These are phyloP conservation scores for Artemisia annua DNA, from an alignment of 129 eudicot species.

Conservation along the genomic window DNA sequence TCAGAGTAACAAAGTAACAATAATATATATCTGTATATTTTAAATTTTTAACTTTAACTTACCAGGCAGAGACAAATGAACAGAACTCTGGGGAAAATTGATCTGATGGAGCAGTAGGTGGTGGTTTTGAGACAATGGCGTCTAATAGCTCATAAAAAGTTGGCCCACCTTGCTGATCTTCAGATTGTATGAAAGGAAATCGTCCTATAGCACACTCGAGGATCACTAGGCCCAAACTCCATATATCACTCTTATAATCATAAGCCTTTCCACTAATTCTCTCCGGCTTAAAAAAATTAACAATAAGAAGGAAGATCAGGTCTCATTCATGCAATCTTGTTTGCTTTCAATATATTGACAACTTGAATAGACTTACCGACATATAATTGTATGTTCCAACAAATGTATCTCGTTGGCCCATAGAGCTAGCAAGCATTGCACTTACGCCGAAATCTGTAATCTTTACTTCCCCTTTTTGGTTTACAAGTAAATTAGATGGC, in stretches of 20 bases:
- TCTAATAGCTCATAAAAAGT: constrained; percentile 92
- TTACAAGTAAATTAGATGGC: constrained; percentile 89
- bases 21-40: not conserved
- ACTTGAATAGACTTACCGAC: constrained; percentile 89
- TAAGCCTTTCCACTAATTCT: constrained; percentile 92
- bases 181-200: constrained; percentile 89
- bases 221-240: constrained; percentile 97
- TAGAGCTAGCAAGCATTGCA: constrained; percentile 94
- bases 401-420: constrained; percentile 96
- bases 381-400: constrained; percentile 98
- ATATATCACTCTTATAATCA: constrained; percentile 87
- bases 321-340: not conserved
- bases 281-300: constrained; percentile 64
- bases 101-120: constrained; percentile 93
- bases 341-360: not conserved
- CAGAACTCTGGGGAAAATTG: constrained; percentile 99
- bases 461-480: constrained; percentile 92
- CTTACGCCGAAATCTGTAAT: constrained; percentile 98
- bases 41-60: constrained; percentile 15
- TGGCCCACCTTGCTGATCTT: constrained; percentile 83
- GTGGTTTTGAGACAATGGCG: constrained; percentile 84
- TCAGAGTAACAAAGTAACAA: not conserved
- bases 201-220: constrained; percentile 98
- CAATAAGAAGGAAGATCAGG: not conserved
- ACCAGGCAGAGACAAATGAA: constrained; percentile 91